phyloP scores from a whole-genome alignment of 768 basidiomycete genomes.

The Leccinum longicurvipes region DNA sequence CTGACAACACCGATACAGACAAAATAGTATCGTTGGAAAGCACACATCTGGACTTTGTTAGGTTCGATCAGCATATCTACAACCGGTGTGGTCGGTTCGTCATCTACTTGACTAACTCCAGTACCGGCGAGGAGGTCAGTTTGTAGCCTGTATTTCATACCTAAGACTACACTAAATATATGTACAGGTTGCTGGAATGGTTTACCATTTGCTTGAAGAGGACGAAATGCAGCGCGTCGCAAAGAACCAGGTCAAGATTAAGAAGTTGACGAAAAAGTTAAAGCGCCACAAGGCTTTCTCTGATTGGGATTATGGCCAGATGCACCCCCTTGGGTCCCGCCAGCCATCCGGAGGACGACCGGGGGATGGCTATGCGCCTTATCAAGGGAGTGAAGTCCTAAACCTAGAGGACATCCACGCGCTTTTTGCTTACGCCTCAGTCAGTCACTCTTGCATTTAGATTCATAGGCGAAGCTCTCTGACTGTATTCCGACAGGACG shows the following conservation, averaged over 20 bases:
- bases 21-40: neutral
- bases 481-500: too few species aligned
- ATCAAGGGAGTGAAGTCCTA: neutral
- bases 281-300: neutral
- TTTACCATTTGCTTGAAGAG: neutral
- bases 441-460: neutral
- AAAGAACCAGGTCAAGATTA: conserved; percentile 5
- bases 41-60: accelerated
- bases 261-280: neutral
- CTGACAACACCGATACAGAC: too few species aligned
- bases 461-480: too few species aligned
- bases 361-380: conserved; percentile 1
- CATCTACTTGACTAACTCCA: neutral
- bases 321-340: neutral
- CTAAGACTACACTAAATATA: too few species aligned
- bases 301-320: neutral
- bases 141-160: neutral
- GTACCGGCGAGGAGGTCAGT: neutral
- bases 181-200: neutral
- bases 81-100: neutral
- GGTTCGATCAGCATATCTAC: neutral
- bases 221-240: neutral
- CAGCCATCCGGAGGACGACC: conserved; percentile 1
- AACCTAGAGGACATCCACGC: neutral
- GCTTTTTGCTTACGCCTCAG: neutral